These are phyloP conservation scores for Penicillium expansum DNA, from an alignment of 2,329 filamentous ascomycete genomes.

Conservation along the genomic window DNA sequence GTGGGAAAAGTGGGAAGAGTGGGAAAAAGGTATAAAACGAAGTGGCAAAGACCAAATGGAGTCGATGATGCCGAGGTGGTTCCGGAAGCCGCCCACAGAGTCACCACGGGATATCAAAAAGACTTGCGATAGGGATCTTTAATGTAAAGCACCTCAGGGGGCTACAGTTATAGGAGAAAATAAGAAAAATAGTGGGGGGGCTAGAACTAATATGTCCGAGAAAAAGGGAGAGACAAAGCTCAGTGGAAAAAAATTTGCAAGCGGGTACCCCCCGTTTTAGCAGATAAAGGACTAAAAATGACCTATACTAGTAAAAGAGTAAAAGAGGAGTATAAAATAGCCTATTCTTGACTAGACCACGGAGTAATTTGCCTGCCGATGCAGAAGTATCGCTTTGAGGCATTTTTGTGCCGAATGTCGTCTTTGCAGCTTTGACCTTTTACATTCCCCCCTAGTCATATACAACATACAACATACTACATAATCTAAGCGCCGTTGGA, in stretches of 20 bases:
- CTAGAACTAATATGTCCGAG: background rate
- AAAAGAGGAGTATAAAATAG: background rate
- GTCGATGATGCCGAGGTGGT: background rate
- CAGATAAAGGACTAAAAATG: background rate
- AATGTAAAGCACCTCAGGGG: background rate
- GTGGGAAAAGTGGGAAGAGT: background rate
- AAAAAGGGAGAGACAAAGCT: background rate
- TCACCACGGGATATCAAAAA: background rate
- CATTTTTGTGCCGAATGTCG: background rate
- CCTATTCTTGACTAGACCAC: background rate
- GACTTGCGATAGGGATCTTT: background rate
- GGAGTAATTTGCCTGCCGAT: background rate
- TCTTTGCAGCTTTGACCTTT: background rate
- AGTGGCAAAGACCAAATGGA: conserved; percentile 3
- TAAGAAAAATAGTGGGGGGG: background rate
- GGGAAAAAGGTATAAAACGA: background rate
- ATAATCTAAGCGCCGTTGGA: too few relatives aligned
- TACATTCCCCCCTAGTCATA: background rate
- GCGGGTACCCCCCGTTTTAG: conserved; percentile 1
- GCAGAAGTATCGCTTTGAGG: background rate
- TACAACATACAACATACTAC: too few relatives aligned
- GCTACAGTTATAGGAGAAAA: background rate
- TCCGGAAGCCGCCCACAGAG: conserved; percentile 1
- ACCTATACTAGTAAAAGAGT: background rate
- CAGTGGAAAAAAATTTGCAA: background rate